phyloP scores from a whole-genome alignment of 139 green algal genomes.

The Prasinococcaceae sp. region DNA sequence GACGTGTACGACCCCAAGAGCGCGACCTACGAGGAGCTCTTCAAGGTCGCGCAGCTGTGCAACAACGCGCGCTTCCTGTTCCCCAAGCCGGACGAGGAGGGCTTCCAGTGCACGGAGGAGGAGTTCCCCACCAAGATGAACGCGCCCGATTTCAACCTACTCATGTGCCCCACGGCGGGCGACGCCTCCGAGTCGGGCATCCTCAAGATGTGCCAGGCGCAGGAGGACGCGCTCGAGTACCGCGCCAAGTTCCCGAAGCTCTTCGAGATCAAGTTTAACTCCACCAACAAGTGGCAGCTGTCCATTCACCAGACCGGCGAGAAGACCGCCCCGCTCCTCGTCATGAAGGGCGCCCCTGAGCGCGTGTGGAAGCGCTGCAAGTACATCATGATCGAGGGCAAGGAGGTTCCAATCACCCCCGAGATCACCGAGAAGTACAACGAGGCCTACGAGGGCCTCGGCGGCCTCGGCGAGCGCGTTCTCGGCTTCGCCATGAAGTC shows the following conservation, averaged over 20 bases:
- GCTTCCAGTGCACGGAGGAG: neutral
- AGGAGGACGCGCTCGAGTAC: constrained; percentile 37
- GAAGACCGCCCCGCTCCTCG: constrained; percentile 12
- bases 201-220: constrained; percentile 49
- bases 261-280: constrained; percentile 82
- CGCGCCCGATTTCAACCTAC: constrained; percentile 53
- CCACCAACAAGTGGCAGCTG: constrained; percentile 74
- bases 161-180: constrained; percentile 36
- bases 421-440: constrained; percentile 18
- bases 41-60: constrained; percentile 45
- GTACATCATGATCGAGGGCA: constrained; percentile 27
- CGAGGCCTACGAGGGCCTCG: constrained; percentile 26
- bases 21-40: constrained; percentile 39
- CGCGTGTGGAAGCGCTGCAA: constrained; percentile 33
- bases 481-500: constrained; percentile 26
- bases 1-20: constrained; percentile 25
- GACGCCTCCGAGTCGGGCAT: constrained; percentile 58
- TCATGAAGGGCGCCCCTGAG: constrained; percentile 44
- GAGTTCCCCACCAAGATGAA: constrained; percentile 26
- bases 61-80: constrained; percentile 58
- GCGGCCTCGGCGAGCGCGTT: constrained; percentile 29
- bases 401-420: constrained; percentile 30
- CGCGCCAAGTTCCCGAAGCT: constrained; percentile 45
- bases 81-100: constrained; percentile 22
- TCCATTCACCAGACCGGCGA: constrained; percentile 35